Evolutionary conservation across 495 filamentous ascomycete genomes (phyloP).

Genomic region (Evansstolkia leycettana): DNA sequence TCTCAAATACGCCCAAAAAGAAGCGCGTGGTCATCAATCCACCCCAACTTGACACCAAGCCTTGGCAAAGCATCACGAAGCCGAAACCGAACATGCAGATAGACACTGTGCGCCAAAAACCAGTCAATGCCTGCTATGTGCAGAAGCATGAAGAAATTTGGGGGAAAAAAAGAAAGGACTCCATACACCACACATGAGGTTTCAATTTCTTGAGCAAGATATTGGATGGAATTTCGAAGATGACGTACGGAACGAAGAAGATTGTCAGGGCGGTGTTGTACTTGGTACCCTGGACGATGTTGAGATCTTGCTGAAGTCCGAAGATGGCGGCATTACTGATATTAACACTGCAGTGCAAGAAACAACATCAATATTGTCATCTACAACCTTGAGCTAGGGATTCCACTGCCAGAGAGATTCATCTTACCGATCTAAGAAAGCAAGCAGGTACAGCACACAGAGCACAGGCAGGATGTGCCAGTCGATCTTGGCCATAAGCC

Average conservation of each 20-base stretch:
- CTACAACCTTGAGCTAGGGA: no score
- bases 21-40: constrained; percentile 76
- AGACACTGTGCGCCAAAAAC: constrained; percentile 30
- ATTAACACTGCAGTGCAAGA: constrained; percentile 37
- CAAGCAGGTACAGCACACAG: constrained; percentile 71
- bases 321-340: constrained; percentile 54
- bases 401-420: no score
- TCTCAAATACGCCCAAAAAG: constrained; percentile 79
- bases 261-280: constrained; percentile 75
- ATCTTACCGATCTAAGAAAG: constrained; percentile 69
- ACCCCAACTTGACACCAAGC: constrained; percentile 63
- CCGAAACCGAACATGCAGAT: constrained; percentile 78
- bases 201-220: constrained; percentile 70
- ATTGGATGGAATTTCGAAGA: constrained; percentile 84
- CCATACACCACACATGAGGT: constrained; percentile 65
- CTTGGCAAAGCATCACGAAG: constrained; percentile 63
- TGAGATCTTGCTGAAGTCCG: constrained; percentile 51
- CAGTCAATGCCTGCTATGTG: no score
- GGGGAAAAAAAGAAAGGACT: background rate
- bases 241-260: constrained; percentile 87
- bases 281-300: constrained; percentile 40
- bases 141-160: no score
- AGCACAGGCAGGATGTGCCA: constrained; percentile 69
- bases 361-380: constrained; percentile 1
- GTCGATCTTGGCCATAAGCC: constrained; percentile 67